Evolutionary conservation across 768 basidiomycete species (phyloP), one percentile per base, ranked within the genome.

Genomic region (Candolleomyces aberdarensis): DNA sequence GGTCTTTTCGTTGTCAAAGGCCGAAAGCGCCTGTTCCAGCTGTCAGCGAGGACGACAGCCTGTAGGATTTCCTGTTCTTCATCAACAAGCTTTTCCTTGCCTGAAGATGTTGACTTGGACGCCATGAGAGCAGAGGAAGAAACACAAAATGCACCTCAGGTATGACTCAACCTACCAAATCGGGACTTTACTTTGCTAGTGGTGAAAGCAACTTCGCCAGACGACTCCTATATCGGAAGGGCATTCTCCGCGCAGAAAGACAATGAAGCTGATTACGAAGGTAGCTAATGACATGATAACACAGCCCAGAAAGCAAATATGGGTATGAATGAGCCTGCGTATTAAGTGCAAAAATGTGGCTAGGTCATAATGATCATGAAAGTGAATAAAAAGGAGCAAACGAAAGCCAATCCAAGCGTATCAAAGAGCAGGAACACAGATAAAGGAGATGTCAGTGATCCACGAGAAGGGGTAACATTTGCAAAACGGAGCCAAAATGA

Each of bases 41-140:
- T 95, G 72, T 99, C 96, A 11, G 96, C 94, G 46, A 99, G 87
- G 48, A 99, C 87, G 59, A 98, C 91, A 17, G 96, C 96, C 69
- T 98, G 96, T 0, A 98, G 78, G 19, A 92, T 86, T 55, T 97
- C 90, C 57, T 95, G 92, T 54, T 94, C 88, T 14, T 87, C 86
- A 55, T 80, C 82, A 41, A 85, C 77, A 14, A 85, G 72, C 62
- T 87, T 87, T 65, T 91, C 89, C 67, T 89, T 89, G 47, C 78
- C 78, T 57, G 71, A 64, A 57, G 69, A 70, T 7, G 80, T 66
- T 50, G 77, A 74, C 75, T 91, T 92, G 26, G 89, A 82, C 10
- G 85, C 82, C 91, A 94, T 93, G 62, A 41, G 57, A 47, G 49
- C 57, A 55, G 62, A 61, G 46, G 20, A 49, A 41, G 48, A 59